Evolutionary conservation across 129 eudicot species (phyloP), one percentile per base, ranked within the genome.

Genomic region (sunflower (Helianthus annuus)): DNA sequence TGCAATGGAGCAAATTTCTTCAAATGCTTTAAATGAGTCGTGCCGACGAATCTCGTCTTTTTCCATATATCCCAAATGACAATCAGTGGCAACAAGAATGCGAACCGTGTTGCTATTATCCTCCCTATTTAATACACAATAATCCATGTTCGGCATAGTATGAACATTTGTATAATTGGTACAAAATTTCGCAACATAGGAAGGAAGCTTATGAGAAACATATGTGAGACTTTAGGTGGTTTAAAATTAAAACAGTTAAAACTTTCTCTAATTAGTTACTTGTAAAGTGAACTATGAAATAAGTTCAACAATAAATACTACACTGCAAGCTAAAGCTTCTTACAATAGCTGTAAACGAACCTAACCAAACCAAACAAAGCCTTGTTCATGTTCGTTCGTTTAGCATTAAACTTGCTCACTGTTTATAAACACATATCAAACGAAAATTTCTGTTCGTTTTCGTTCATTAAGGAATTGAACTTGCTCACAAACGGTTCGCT

Each of bases 1-100:
- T 19, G 99, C 97, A 77, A 95, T 86, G 24, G 97, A 84, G 80
- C 97, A 95, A 42, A 95, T 95, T 79, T 95, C 99, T 74, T 95
- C 99, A 85, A 95, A 95, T 34, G 99, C 90, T 80, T 84, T 84
- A 72, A 95, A 95, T 4, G 99, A 90, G 76, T 95, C 99, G 58
- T 95, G 97, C 84, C 99, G 78, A 1, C 99, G 87, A 67, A 95
- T 84, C 79, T 95, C 99, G 54, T 95, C 97, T 76, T 90, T 95
- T 83, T 95, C 97, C 97, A 95, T 88, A 74, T 95, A 95, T 13
- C 99, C 99, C 64, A 95, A 78, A 72, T 95, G 99, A 75, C 99
- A 95, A 71, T 95, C 99, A 10, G 99, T 95, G 11, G 99, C 99
- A 48, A 95, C 82, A 65, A 95, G 96, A 61, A 94, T 70, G 14